A percentile compares a stretch with the other conserved stretches of the same genome.
Evolutionary conservation across 768 basidiomycete species (phyloP).

Genomic region (Hypholoma sublateritium): DNA sequence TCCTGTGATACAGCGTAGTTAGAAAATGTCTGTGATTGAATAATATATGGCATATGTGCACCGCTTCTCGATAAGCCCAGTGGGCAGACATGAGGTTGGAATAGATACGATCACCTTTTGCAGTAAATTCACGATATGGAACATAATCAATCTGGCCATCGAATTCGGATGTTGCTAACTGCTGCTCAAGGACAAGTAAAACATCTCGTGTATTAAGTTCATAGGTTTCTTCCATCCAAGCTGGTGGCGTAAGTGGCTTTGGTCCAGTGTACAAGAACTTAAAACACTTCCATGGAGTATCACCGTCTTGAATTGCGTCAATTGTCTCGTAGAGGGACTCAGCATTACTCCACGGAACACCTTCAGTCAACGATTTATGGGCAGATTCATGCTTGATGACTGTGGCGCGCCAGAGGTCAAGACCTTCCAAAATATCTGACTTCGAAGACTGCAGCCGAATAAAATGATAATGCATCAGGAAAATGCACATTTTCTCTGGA

Average conservation of each 20-base stretch:
- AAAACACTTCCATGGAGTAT: constrained; percentile 2
- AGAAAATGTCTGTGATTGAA: background rate
- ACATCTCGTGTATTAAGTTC: constrained; percentile 1
- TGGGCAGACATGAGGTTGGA: constrained; percentile 35
- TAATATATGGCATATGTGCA: constrained; percentile 12
- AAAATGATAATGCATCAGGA: constrained; percentile 24
- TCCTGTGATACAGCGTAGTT: background rate
- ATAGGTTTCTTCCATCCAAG: background rate
- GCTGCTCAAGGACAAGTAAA: constrained; percentile 3
- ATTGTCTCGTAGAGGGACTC: constrained; percentile 26
- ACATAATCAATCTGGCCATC: background rate
- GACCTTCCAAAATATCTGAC: constrained; percentile 15
- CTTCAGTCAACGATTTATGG: background rate
- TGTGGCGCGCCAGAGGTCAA: constrained; percentile 26
- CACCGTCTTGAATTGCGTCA: constrained; percentile 21
- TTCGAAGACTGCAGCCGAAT: constrained; percentile 24
- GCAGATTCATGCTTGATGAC: constrained; percentile 8
- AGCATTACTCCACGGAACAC: constrained; percentile 18
- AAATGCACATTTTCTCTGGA: too few relatives aligned
- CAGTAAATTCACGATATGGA: constrained; percentile 8
- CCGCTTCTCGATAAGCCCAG: constrained; percentile 34
- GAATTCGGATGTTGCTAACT: constrained; percentile 3
- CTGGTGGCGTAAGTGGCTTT: background rate
- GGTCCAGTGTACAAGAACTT: background rate
- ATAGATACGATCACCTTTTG: constrained; percentile 12